Percentiles rank a stretch among this genome's conserved stretches.
Evolutionary conservation across 2,329 filamentous ascomycete genomes (phyloP).

Genomic region (Colletotrichum simmondsii): DNA sequence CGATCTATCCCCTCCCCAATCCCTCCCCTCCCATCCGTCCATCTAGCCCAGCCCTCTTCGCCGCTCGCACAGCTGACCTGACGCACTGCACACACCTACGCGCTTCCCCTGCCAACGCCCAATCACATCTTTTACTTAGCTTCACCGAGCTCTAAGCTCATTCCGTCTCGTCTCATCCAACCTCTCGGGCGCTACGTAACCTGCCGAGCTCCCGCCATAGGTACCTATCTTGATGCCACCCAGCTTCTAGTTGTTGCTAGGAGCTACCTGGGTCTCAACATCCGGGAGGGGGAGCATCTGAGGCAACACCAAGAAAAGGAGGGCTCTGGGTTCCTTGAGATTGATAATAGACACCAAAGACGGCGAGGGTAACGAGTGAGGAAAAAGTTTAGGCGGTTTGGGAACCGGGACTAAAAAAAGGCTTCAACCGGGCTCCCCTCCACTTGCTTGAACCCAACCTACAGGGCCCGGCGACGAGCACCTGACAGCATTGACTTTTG

Average conservation of each 20-base stretch:
- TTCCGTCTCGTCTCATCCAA: not conserved
- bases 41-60: not conserved
- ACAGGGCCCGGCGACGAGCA: not conserved
- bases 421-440: slow-evolving; percentile 6
- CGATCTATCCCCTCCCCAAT: slow-evolving; percentile 9
- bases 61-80: slow-evolving; percentile 8
- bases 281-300: not conserved
- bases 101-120: not conserved
- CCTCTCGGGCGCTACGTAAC: not conserved
- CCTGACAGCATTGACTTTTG: slow-evolving; percentile 17
- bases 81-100: slow-evolving; percentile 1
- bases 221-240: not conserved
- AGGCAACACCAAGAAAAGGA: slow-evolving; percentile 5
- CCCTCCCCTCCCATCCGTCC: not conserved
- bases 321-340: not conserved
- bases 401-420: slow-evolving; percentile 11
- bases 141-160: not conserved
- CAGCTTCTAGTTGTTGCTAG: not conserved
- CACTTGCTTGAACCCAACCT: not conserved
- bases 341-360: not conserved
- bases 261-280: not conserved
- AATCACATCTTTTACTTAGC: not conserved
- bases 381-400: slow-evolving; percentile 7
- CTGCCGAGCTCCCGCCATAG: not conserved
- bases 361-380: not conserved